Base-by-base conservation (phyloP, 164 flowering plant species). In the Houttuynia cordata region DNA sequence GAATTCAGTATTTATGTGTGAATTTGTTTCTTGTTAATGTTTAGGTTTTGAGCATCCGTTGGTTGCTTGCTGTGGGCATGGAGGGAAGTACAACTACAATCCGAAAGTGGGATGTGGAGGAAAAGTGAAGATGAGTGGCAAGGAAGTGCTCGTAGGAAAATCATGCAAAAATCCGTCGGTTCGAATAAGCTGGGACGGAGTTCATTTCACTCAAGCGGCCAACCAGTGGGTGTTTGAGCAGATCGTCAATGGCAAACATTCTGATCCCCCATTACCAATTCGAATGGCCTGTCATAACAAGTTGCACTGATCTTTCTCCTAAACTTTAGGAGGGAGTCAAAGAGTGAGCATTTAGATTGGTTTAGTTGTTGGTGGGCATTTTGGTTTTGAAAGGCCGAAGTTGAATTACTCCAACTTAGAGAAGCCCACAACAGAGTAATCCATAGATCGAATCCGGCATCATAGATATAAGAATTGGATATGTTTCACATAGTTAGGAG, bases 201-300 rank as follows among this genome's bases (percentile, higher is more conserved):
- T 85, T 10, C 96, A 91, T 64, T 87, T 51, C 68, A 83, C 98
- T 17, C 73, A 88, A 61, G 96, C 96, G 0, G 96, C 85, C 39
- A 92, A 84, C 68, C 77, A 79, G 42, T 84, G 76, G 75, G 60
- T 88, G 1, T 82, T 76, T 60, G 73, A 85, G 25, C 72, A 68
- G 30, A 84, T 87, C 24, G 74, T 73, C 0, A 73, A 63, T 55
- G 96, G 95, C 13, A 53, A 71, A 0, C 81, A 60, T 51, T 85
- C 95, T 0, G 90, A 85, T 51, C 84, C 85, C 19, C 81, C 83
- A 8, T 56, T 62, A 37, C 79, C 84, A n/a, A 56, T 80, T 68
- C 67, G 62, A 13, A 69, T 64, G 76, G 77, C 83, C 0, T 77
- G 80, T 61, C 78, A 73, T 20, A 62, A 66, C 40, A 58, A 52